Conservation (phyloP, 2,329 filamentous ascomycete species). For the Grosmannia clavigera region DNA sequence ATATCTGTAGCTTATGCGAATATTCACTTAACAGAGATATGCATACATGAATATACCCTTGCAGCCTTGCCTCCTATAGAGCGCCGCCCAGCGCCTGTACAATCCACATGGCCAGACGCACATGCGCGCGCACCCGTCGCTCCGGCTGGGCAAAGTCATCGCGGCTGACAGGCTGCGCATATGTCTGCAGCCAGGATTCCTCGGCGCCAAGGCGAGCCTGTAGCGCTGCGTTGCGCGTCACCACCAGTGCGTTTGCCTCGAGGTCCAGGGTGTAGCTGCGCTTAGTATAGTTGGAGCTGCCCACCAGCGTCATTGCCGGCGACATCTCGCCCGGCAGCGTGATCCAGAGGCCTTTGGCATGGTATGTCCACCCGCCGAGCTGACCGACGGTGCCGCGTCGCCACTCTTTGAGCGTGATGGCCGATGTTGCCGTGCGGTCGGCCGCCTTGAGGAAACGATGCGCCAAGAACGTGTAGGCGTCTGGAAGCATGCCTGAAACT, state of each 20-base stretch:
- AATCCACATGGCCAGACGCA: slow-evolving; percentile 87
- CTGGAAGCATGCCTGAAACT: slow-evolving; percentile 78
- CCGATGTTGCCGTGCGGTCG: slow-evolving; percentile 28
- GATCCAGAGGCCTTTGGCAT: slow-evolving; percentile 92
- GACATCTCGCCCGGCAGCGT: slow-evolving; percentile 53
- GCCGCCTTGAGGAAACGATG: slow-evolving; percentile 61
- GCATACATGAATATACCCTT: too few relatives aligned
- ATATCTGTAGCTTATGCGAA: too few relatives aligned
- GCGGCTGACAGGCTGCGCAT: slow-evolving; percentile 55
- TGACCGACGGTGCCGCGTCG: slow-evolving; percentile 66
- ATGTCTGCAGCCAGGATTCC: slow-evolving; percentile 64
- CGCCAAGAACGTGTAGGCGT: slow-evolving; percentile 82
- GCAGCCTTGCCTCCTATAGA: slow-evolving; percentile 34
- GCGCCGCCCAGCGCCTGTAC: slow-evolving; percentile 76
- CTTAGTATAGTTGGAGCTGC: slow-evolving; percentile 92
- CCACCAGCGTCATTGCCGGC: slow-evolving; percentile 71
- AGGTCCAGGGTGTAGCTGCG: slow-evolving; percentile 85
- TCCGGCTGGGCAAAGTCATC: slow-evolving; percentile 75
- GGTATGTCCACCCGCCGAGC: slow-evolving; percentile 88
- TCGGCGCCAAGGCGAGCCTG: slow-evolving; percentile 66
- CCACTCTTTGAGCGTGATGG: slow-evolving; percentile 78
- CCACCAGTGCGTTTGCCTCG: slow-evolving; percentile 75
- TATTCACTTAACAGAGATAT: too few relatives aligned
- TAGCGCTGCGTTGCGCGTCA: slow-evolving; percentile 64
- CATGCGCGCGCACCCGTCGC: slow-evolving; percentile 71